Conservation (phyloP, 2,329 filamentous ascomycete species). For the Xylaria sp. region DNA sequence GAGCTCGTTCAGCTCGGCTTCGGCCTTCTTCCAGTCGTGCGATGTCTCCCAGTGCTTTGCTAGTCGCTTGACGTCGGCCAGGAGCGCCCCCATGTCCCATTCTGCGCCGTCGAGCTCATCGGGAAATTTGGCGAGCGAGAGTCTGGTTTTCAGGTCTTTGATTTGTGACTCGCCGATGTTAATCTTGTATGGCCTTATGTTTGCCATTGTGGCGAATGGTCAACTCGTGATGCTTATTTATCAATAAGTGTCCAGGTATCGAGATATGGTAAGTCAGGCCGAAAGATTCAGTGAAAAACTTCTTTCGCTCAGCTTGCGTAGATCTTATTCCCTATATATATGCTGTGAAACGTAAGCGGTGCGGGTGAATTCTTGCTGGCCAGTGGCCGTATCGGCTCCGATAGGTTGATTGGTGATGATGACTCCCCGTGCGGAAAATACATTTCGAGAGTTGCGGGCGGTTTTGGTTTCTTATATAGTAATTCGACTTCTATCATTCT, state of each 20-base stretch:
- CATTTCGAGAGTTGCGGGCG: neutral
- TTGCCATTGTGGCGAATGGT: conserved; percentile 41
- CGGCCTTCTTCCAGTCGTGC: conserved; percentile 52
- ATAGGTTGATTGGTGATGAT: neutral
- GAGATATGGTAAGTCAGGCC: neutral
- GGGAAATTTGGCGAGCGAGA: conserved; percentile 52
- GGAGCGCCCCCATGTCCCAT: conserved; percentile 54
- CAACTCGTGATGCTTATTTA: neutral
- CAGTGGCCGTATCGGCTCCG: conserved; percentile 19
- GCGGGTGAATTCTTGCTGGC: neutral
- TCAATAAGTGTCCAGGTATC: neutral
- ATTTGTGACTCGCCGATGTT: conserved; percentile 49
- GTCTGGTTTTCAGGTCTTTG: conserved; percentile 50
- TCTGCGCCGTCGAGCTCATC: conserved; percentile 54
- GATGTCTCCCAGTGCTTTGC: conserved; percentile 51
- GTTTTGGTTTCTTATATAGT: conserved; percentile 15
- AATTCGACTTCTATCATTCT: neutral
- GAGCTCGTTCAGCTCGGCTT: conserved; percentile 51
- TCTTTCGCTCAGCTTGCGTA: neutral
- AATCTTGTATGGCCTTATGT: conserved; percentile 52
- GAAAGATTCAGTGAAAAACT: neutral
- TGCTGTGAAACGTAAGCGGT: neutral
- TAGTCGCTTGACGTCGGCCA: conserved; percentile 52
- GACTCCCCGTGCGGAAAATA: neutral
- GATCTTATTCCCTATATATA: conserved; percentile 3